Evolutionary conservation across 768 basidiomycete species (phyloP).

Genomic region (Naematelia aurantialba): DNA sequence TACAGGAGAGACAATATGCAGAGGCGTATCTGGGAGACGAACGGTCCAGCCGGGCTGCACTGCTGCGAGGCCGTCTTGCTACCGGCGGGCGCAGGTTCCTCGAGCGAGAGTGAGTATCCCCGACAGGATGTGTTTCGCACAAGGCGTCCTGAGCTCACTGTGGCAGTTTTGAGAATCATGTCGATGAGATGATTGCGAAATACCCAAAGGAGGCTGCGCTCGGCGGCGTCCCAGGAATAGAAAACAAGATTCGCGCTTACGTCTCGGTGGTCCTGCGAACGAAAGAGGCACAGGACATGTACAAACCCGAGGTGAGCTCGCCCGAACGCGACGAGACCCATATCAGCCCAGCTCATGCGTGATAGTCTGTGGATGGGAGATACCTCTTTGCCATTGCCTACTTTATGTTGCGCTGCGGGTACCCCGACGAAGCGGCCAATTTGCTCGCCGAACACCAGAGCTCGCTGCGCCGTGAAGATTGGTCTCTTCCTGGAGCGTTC

Average conservation of each 20-base stretch:
- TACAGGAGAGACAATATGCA: constrained; percentile 79
- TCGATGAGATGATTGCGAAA: constrained; percentile 77
- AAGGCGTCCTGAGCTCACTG: too few species aligned
- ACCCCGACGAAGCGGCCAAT: constrained; percentile 71
- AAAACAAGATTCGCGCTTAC: constrained; percentile 86
- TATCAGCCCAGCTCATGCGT: background rate
- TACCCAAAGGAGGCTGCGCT: constrained; percentile 78
- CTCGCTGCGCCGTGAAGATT: constrained; percentile 65
- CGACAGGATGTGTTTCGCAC: too few species aligned
- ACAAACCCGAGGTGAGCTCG: constrained; percentile 70
- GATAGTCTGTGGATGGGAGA: constrained; percentile 73
- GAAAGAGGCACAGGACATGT: constrained; percentile 72
- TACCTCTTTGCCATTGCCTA: constrained; percentile 94
- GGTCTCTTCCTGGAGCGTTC: constrained; percentile 76
- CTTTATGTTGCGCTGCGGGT: constrained; percentile 83
- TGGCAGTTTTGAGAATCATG: constrained; percentile 49
- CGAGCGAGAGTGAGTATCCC: constrained; percentile 75
- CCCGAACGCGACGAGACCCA: background rate
- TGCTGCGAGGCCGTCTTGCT: constrained; percentile 69
- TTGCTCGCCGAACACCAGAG: constrained; percentile 69
- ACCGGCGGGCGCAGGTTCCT: constrained; percentile 73
- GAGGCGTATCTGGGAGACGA: constrained; percentile 66
- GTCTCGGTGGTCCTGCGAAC: constrained; percentile 64
- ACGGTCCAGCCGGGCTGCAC: constrained; percentile 61
- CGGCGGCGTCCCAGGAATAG: constrained; percentile 84